Percentiles rank a stretch among this genome's conserved stretches.
These are phyloP conservation scores for Chrysochromulina tobinii DNA, from an alignment of 78 protist genomes.

Conservation along the genomic window DNA sequence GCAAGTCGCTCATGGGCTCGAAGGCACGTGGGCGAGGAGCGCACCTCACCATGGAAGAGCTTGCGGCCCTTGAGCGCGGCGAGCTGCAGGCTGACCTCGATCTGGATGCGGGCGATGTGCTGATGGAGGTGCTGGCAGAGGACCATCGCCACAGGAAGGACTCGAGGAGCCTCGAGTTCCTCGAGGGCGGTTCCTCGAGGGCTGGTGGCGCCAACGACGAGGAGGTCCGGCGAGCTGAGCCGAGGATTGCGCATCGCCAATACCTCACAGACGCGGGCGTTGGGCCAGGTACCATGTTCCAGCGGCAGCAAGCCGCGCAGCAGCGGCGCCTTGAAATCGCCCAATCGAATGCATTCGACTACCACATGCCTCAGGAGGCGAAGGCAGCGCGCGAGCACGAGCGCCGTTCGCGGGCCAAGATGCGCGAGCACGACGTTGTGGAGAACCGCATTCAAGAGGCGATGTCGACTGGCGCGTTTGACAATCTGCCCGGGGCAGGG, in stretches of 20 bases:
- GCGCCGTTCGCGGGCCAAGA: neutral
- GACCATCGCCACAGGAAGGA: neutral
- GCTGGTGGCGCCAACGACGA: neutral
- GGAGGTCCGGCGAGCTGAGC: neutral
- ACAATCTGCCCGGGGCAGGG: neutral
- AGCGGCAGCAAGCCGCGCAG: neutral
- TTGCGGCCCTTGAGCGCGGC: neutral
- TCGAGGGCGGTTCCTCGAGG: no score
- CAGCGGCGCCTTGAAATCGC: neutral
- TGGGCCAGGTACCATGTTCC: neutral
- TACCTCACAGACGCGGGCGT: conserved; percentile 1
- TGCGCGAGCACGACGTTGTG: neutral
- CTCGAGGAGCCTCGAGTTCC: no score
- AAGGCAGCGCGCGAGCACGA: neutral
- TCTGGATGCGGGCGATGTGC: neutral
- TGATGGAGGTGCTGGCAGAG: neutral
- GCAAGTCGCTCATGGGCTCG: neutral
- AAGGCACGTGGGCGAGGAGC: neutral
- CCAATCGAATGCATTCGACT: neutral
- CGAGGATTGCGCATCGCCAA: neutral
- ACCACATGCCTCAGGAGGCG: neutral
- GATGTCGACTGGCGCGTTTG: neutral
- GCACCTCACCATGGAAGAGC: neutral
- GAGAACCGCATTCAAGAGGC: neutral
- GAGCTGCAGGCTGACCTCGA: neutral